A percentile compares a stretch with the other conserved stretches of the same genome.
These are phyloP conservation scores for Macrolepiota dolichaula DNA, from an alignment of 768 basidiomycete species.

Conservation along the genomic window DNA sequence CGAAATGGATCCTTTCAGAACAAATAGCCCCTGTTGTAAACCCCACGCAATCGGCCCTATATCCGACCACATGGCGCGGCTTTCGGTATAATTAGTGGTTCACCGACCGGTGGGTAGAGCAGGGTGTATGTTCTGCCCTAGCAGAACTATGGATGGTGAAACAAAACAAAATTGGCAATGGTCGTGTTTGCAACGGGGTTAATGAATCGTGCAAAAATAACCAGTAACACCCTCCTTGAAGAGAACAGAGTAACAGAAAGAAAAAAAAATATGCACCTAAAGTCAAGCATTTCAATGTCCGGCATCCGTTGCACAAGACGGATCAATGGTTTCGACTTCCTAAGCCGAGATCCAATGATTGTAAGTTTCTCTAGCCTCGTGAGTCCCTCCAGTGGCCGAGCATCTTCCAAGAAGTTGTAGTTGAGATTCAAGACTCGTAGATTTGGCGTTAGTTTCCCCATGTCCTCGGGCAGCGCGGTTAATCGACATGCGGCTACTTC, in stretches of 20 bases:
- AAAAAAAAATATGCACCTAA: slow-evolving; percentile 54
- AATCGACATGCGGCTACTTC: slow-evolving; percentile 88
- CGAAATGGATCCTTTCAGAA: background rate
- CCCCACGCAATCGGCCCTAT: slow-evolving; percentile 10
- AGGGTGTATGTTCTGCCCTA: background rate
- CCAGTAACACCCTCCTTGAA: slow-evolving; percentile 10
- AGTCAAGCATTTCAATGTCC: slow-evolving; percentile 86
- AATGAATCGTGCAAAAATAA: background rate
- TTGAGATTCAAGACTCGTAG: slow-evolving; percentile 91
- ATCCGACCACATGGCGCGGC: slow-evolving; percentile 12
- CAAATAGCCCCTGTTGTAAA: slow-evolving; percentile 9
- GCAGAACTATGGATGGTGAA: background rate
- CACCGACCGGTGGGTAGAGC: background rate
- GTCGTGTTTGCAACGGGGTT: background rate
- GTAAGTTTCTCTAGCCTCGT: slow-evolving; percentile 77
- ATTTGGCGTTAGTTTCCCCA: slow-evolving; percentile 73
- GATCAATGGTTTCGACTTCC: slow-evolving; percentile 72
- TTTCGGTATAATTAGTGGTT: slow-evolving; percentile 7
- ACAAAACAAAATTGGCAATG: background rate
- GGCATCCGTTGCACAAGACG: slow-evolving; percentile 66
- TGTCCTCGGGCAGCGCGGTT: slow-evolving; percentile 63
- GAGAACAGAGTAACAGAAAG: slow-evolving; percentile 6
- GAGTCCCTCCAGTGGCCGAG: slow-evolving; percentile 65
- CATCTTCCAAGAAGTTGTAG: slow-evolving; percentile 91
- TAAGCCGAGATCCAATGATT: slow-evolving; percentile 80